Percentiles rank a stretch among this genome's conserved stretches.
These are phyloP conservation scores for Ceriops decandra DNA, from an alignment of 345 rosid species.

Conservation along the genomic window DNA sequence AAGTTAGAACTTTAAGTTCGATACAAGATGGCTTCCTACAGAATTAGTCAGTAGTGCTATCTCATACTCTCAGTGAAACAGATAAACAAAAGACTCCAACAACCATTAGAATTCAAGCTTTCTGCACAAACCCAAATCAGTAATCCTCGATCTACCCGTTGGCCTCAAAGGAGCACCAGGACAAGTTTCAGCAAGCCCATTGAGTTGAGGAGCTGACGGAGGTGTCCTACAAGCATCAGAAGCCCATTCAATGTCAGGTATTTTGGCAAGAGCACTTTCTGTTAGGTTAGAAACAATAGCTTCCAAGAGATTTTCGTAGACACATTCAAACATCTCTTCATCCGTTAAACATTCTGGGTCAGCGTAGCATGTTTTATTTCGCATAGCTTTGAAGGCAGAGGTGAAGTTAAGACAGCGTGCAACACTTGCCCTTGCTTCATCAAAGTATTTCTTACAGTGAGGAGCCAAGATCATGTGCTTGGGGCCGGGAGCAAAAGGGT, in stretches of 20 bases:
- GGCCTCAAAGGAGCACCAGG: slow-evolving; percentile 57
- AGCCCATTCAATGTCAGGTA: slow-evolving; percentile 26
- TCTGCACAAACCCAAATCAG: slow-evolving; percentile 45
- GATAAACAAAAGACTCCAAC: slow-evolving; percentile 7
- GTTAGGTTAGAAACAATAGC: slow-evolving; percentile 38
- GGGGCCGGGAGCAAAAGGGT: slow-evolving; percentile 53
- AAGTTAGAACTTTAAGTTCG: slow-evolving; percentile 13
- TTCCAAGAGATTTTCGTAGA: slow-evolving; percentile 49
- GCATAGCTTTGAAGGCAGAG: slow-evolving; percentile 16
- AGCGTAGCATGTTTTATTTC: slow-evolving; percentile 3
- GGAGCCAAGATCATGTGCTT: slow-evolving; percentile 39
- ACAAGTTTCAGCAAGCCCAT: slow-evolving; percentile 48
- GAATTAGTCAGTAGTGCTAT: slow-evolving; percentile 14
- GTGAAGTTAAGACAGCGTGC: slow-evolving; percentile 42
- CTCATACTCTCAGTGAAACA: slow-evolving; percentile 10
- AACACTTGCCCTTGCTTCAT: slow-evolving; percentile 37
- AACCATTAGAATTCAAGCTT: slow-evolving; percentile 51
- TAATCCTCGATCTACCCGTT: slow-evolving; percentile 30
- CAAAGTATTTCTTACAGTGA: slow-evolving; percentile 32
- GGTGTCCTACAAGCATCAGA: slow-evolving; percentile 43
- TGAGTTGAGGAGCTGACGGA: slow-evolving; percentile 26
- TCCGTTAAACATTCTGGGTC: slow-evolving; percentile 33
- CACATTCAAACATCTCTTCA: slow-evolving; percentile 46
- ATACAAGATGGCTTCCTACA: slow-evolving; percentile 6
- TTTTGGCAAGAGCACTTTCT: slow-evolving; percentile 33